Evolutionary conservation across 306 rosid genomes (phyloP).

Genomic region (Cicer yamashitae): DNA sequence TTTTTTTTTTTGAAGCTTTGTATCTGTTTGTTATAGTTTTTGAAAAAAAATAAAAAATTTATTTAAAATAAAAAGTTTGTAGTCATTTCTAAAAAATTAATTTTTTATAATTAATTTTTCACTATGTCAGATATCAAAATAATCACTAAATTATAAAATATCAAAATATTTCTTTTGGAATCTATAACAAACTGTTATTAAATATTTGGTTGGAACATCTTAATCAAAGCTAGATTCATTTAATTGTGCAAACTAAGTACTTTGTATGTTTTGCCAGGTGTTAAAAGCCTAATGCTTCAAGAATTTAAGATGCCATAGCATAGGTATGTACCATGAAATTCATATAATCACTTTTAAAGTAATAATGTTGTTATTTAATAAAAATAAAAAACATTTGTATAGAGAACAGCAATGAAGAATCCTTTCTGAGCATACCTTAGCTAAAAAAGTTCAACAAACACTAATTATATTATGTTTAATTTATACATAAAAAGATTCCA

Average conservation of each 20-base stretch:
- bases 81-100: too few species aligned
- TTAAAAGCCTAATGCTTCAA: slow-evolving; percentile 39
- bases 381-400: neutral
- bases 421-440: slow-evolving; percentile 43
- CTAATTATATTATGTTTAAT: slow-evolving; percentile 35
- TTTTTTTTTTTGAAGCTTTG: too few species aligned
- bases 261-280: slow-evolving; percentile 44
- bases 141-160: too few species aligned
- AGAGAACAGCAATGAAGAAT: slow-evolving; percentile 13
- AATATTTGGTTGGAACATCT: slow-evolving; percentile 39
- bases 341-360: slow-evolving; percentile 31
- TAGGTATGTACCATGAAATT: slow-evolving; percentile 28
- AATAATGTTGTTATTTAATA: slow-evolving; percentile 20
- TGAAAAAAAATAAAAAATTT: too few species aligned
- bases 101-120: too few species aligned
- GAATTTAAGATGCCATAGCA: slow-evolving; percentile 30
- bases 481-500: slow-evolving; percentile 48
- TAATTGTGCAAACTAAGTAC: slow-evolving; percentile 20
- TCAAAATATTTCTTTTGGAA: too few species aligned
- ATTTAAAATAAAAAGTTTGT: too few species aligned
- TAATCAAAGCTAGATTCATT: slow-evolving; percentile 39
- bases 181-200: too few species aligned
- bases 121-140: too few species aligned
- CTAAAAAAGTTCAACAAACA: slow-evolving; percentile 33
- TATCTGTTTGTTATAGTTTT: too few species aligned